Percentiles rank a stretch among this genome's conserved stretches.
These are phyloP conservation scores for Musa balbisiana DNA, from an alignment of 202 grass and related monocot genomes.

Conservation along the genomic window DNA sequence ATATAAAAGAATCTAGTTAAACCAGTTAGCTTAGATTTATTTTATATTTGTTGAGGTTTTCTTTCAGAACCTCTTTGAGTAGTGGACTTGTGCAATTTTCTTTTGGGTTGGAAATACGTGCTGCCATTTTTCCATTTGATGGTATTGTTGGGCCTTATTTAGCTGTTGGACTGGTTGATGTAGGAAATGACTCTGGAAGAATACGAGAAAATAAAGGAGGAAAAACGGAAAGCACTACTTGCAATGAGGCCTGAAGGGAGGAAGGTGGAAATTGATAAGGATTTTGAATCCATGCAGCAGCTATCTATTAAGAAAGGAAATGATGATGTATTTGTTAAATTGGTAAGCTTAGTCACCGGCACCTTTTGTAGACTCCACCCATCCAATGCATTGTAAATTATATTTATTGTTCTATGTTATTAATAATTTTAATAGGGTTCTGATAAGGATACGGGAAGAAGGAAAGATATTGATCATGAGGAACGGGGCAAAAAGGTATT, in stretches of 20 bases:
- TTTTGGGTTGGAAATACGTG: background rate
- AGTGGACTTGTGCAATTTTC: too few species aligned
- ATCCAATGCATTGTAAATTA: too few species aligned
- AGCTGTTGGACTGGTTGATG: background rate
- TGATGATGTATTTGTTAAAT: background rate
- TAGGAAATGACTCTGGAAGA: background rate
- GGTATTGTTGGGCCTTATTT: background rate
- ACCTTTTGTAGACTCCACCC: too few species aligned
- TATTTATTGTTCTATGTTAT: background rate
- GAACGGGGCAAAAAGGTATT: background rate
- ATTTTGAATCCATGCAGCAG: background rate
- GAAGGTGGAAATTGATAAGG: background rate
- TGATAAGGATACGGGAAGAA: background rate
- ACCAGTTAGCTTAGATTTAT: too few species aligned
- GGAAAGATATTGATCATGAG: background rate
- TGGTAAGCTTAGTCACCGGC: background rate
- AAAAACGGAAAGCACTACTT: background rate
- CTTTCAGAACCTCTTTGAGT: too few species aligned
- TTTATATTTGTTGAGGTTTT: too few species aligned
- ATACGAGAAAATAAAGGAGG: background rate
- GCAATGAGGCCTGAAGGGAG: background rate
- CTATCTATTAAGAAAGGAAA: background rate
- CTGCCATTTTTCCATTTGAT: background rate
- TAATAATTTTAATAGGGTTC: background rate
- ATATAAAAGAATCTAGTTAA: too few species aligned